Base-by-base conservation (phyloP, 345 rosid species). In the Angophora floribunda region DNA sequence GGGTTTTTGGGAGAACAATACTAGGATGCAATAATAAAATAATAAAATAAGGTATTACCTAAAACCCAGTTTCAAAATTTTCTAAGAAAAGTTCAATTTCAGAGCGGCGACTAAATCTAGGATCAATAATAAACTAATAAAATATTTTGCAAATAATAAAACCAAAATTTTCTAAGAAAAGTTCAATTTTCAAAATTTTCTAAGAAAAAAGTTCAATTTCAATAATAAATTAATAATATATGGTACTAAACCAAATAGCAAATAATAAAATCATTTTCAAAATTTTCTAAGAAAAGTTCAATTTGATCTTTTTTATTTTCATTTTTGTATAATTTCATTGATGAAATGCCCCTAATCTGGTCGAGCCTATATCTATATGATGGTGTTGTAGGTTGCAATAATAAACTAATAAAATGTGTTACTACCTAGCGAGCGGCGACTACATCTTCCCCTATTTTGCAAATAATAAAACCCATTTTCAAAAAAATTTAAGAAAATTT, bases 371-470 rank as follows among this genome's bases (percentile, higher is more conserved):
- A 36, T 36, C 41, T 36, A 36, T 36, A 36, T 36, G 41, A 36
- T 41, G 80, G 80, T 17, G 47, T 5, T 16, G 19, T 5, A 1
- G 79, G 22, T 30, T 67, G 79, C 79, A 32, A 4, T 30, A 30
- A 36, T 70, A 3, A 17, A 57, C n/a, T 57, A 22, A 24, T 24
- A 4, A 57, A 70, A 4, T 36, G 4, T 2, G 80, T 24, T 32
- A 17, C 11, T 6, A 9, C 21, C 80, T 0, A 21, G 22, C 24
- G 13, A 70, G 47, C 6, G 8, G 13, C 21, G 13, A 0, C 47
- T 17, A 70, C 36, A 9, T 70, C 1, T 70, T 7, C 11, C 11
- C 26, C 24, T 5, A 36, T 36, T 70, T 8, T 36, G 12, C 16
- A 36, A 36, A 70, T 19, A 21, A 70, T 17, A 32, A 36, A 32